Evolutionary conservation across 2,329 filamentous ascomycete genomes (phyloP).

Genomic region (Scytalidium sp.): DNA sequence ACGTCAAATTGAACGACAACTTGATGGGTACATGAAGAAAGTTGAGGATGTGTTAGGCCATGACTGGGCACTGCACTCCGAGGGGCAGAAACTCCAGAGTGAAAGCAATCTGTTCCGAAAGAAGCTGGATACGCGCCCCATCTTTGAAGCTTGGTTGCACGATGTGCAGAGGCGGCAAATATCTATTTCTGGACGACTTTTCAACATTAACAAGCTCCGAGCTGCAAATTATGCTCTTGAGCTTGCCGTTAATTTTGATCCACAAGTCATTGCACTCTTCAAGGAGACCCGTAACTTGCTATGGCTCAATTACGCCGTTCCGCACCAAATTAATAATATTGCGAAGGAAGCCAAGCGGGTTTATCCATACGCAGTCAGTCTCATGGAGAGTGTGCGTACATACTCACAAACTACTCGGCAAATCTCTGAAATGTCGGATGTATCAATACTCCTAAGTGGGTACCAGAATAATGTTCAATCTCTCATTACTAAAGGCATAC

Average conservation of each 20-base stretch:
- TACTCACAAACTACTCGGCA: slow-evolving; percentile 83
- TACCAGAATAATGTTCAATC: slow-evolving; percentile 88
- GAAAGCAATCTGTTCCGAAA: slow-evolving; percentile 94
- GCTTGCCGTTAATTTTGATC: slow-evolving; percentile 92
- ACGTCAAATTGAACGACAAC: slow-evolving; percentile 91
- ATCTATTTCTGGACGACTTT: slow-evolving; percentile 87
- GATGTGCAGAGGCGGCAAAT: slow-evolving; percentile 88
- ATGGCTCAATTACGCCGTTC: slow-evolving; percentile 93
- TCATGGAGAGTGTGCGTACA: slow-evolving; percentile 98
- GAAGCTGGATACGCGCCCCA: slow-evolving; percentile 89
- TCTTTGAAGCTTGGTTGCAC: slow-evolving; percentile 93
- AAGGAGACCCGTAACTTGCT: slow-evolving; percentile 96
- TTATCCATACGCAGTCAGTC: slow-evolving; percentile 93
- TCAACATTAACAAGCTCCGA: slow-evolving; percentile 83
- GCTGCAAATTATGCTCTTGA: slow-evolving; percentile 89
- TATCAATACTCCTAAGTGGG: slow-evolving; percentile 82
- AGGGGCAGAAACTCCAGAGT: slow-evolving; percentile 88
- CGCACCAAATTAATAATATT: slow-evolving; percentile 90
- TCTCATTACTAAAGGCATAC: slow-evolving; percentile 82
- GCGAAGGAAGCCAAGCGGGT: slow-evolving; percentile 99
- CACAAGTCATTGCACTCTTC: slow-evolving; percentile 95
- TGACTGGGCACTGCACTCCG: slow-evolving; percentile 91
- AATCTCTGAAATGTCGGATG: slow-evolving; percentile 81
- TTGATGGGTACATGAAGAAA: slow-evolving; percentile 96
- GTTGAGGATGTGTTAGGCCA: slow-evolving; percentile 96